Conservation (phyloP, 139 green algal species). For the Astrephomene gubernaculifera region DNA sequence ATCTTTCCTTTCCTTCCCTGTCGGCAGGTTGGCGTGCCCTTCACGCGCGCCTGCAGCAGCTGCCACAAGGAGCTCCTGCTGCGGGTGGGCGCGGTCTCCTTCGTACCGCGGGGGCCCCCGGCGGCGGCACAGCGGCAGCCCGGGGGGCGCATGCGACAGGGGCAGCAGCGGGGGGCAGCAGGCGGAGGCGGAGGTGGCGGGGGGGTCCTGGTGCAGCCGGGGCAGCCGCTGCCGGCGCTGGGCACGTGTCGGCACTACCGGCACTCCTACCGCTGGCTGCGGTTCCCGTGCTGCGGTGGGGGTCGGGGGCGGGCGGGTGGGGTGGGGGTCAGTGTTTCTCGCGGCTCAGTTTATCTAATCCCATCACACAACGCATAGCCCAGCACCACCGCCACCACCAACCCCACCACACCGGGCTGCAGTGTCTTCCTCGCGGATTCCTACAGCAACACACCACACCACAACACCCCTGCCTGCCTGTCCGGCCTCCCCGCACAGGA, state of each 20-base stretch:
- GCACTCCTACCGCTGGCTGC: slow-evolving; percentile 81
- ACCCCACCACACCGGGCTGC: no score
- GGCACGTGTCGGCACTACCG: slow-evolving; percentile 82
- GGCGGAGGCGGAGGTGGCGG: slow-evolving; percentile 13
- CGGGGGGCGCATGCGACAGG: not conserved
- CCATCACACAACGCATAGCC: no score
- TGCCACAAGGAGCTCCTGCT: slow-evolving; percentile 53
- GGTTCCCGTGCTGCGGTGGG: slow-evolving; percentile 82
- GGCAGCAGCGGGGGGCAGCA: no score
- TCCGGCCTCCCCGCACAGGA: not conserved
- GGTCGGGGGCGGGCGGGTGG: not conserved
- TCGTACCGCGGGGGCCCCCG: slow-evolving; percentile 40
- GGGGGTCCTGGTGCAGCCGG: slow-evolving; percentile 38
- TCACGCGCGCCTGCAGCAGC: slow-evolving; percentile 45
- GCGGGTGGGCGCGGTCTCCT: slow-evolving; percentile 37
- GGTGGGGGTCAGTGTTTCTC: no score
- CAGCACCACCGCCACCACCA: no score
- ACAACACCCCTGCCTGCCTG: not conserved
- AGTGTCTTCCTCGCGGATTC: no score
- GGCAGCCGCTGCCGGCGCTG: slow-evolving; percentile 67
- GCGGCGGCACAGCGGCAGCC: not conserved
- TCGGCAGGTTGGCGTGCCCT: slow-evolving; percentile 49
- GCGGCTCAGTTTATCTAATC: no score
- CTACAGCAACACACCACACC: no score
- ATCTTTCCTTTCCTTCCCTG: no score